Percentiles rank a stretch among this genome's conserved stretches.
These are phyloP conservation scores for Crepidotus variabilis DNA, from an alignment of 768 basidiomycete species.

Conservation along the genomic window DNA sequence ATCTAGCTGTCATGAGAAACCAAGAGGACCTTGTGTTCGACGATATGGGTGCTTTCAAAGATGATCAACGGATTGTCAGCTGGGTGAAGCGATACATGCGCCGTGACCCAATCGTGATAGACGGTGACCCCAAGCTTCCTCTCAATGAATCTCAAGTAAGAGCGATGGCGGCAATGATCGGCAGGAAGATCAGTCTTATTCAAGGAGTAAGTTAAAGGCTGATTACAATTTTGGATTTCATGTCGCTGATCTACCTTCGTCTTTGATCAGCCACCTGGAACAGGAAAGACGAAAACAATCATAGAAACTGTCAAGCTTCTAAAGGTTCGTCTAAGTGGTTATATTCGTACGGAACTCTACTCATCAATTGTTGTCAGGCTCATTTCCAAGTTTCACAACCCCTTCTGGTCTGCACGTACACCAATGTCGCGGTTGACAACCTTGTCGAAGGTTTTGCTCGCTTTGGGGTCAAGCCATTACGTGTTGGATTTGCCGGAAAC, in stretches of 20 bases:
- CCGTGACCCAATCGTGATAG: constrained; percentile 56
- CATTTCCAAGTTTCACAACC: constrained; percentile 84
- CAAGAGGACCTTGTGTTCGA: not conserved
- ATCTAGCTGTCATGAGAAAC: not conserved
- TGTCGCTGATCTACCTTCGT: constrained; percentile 10
- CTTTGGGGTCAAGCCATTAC: constrained; percentile 66
- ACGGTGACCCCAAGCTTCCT: constrained; percentile 71
- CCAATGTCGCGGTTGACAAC: constrained; percentile 91
- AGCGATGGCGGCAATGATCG: constrained; percentile 86
- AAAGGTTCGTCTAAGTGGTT: constrained; percentile 42
- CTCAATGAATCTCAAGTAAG: constrained; percentile 76
- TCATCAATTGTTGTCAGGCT: constrained; percentile 31
- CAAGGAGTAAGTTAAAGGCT: constrained; percentile 65
- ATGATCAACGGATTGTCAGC: constrained; percentile 74
- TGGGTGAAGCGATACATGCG: constrained; percentile 74
- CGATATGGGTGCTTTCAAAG: constrained; percentile 51
- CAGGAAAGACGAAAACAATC: constrained; percentile 91
- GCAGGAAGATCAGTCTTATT: constrained; percentile 72
- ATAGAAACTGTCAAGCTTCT: constrained; percentile 80
- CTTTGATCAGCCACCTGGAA: constrained; percentile 71
- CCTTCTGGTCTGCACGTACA: constrained; percentile 89
- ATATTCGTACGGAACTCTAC: not conserved
- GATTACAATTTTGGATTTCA: constrained; percentile 1
- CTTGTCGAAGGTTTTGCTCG: constrained; percentile 71
- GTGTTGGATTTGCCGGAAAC: constrained; percentile 64